Conservation (phyloP, 306 rosid species). For the Lotus japonicus region DNA sequence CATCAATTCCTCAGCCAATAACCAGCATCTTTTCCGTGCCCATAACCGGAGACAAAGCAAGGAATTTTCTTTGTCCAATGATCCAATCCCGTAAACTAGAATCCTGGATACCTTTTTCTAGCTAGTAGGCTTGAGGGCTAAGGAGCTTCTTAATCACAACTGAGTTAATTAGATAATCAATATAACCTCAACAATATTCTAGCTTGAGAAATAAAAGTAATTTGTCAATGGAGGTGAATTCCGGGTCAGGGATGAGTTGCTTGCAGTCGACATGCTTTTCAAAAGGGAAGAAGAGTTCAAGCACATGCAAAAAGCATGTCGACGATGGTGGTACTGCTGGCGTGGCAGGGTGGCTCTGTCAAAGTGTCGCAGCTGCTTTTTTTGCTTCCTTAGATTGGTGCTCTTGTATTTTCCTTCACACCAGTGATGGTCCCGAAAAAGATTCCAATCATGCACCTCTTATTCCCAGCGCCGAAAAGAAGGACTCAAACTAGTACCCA, state of each 20-base stretch:
- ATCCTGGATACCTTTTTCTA: constrained; percentile 1
- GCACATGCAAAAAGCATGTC: constrained; percentile 26
- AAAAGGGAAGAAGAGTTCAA: constrained; percentile 23
- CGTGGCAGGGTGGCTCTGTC: constrained; percentile 27
- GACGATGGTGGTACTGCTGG: too few species aligned
- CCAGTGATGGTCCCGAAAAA: not conserved
- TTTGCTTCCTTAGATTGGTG: constrained; percentile 31
- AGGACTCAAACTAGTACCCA: not conserved
- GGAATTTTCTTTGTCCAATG: constrained; percentile 25
- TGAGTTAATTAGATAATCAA: too few species aligned
- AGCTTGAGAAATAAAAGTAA: not conserved
- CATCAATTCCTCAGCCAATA: constrained; percentile 6
- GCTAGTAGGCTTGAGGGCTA: not conserved
- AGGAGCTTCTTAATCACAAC: constrained; percentile 11
- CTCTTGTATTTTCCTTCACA: constrained; percentile 27
- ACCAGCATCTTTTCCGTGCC: constrained; percentile 10
- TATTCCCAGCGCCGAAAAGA: not conserved
- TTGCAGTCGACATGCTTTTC: constrained; percentile 9
- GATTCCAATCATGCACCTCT: constrained; percentile 22
- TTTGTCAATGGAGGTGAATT: not conserved
- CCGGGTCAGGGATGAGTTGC: constrained; percentile 4
- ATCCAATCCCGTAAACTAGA: not conserved
- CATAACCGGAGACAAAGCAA: constrained; percentile 24
- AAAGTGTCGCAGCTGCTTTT: constrained; percentile 18
- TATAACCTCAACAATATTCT: not conserved